Conservation (phyloP, 371 early-diverging fungal species). For the Syncephalastrum racemosum region DNA sequence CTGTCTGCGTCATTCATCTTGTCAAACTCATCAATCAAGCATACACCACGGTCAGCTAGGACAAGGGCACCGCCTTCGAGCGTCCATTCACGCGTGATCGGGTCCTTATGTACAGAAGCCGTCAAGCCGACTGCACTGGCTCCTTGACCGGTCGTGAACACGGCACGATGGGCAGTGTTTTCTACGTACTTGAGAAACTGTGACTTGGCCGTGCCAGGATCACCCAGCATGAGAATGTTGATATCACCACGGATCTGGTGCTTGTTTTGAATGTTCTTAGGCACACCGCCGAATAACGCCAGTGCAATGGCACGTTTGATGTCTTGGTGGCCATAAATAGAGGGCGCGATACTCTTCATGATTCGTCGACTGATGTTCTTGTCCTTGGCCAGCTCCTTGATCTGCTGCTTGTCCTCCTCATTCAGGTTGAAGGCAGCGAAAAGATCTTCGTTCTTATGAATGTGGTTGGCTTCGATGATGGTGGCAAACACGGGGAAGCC, state of each 20-base stretch:
- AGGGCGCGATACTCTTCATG: constrained; percentile 97
- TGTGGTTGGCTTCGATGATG: constrained; percentile 94
- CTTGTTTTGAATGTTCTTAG: constrained; percentile 92
- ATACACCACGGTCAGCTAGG: constrained; percentile 89
- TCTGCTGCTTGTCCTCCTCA: constrained; percentile 90
- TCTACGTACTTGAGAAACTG: constrained; percentile 99
- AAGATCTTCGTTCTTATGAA: constrained; percentile 86
- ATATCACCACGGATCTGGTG: constrained; percentile 98
- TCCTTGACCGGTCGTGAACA: constrained; percentile 99
- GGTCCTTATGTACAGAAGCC: constrained; percentile 97
- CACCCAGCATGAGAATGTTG: constrained; percentile 98
- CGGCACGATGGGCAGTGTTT: constrained; percentile 94
- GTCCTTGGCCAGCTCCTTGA: constrained; percentile 79
- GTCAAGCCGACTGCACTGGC: constrained; percentile 99
- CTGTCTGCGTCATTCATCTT: constrained; percentile 91
- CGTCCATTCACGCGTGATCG: constrained; percentile 98
- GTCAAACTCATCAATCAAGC: constrained; percentile 96
- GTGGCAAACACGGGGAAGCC: constrained; percentile 99
- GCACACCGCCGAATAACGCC: constrained; percentile 96
- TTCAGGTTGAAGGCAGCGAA: constrained; percentile 85
- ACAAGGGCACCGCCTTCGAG: constrained; percentile 99
- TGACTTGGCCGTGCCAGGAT: constrained; percentile 99
- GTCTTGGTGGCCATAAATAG: constrained; percentile 98
- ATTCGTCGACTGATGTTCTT: constrained; percentile 83
- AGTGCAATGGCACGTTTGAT: constrained; percentile 96